Evolutionary conservation across 2,329 filamentous ascomycete genomes (phyloP).

Genomic region (Pseudogymnoascus sp.): DNA sequence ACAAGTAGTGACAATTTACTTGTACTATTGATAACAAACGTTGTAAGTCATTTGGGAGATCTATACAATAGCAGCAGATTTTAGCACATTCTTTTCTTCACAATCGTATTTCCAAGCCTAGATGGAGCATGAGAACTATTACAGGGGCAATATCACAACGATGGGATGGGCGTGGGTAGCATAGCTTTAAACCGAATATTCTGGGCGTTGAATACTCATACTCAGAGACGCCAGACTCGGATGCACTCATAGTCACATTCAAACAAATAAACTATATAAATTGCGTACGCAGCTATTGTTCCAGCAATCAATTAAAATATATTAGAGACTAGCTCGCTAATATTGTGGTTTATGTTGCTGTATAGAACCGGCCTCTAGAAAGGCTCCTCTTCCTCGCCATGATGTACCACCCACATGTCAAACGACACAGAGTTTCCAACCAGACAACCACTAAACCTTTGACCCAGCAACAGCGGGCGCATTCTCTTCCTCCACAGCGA

Average conservation of each 20-base stretch:
- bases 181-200: neutral
- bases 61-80: neutral
- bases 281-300: neutral
- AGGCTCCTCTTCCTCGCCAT: neutral
- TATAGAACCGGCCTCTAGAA: neutral
- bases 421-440: neutral
- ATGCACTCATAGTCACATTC: neutral
- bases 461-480: neutral
- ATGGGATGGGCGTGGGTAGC: neutral
- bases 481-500: neutral
- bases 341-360: neutral
- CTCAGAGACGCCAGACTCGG: neutral
- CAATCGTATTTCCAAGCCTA: neutral
- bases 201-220: neutral
- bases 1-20: neutral
- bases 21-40: neutral
- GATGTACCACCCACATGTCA: neutral
- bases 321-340: neutral
- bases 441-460: neutral
- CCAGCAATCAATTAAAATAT: neutral
- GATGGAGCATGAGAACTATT: neutral
- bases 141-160: neutral
- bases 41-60: neutral
- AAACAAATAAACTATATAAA: neutral
- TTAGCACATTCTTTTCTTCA: neutral